phyloP scores from a whole-genome alignment of 371 early-diverging fungal species.

The Saksenaea vasiformis region DNA sequence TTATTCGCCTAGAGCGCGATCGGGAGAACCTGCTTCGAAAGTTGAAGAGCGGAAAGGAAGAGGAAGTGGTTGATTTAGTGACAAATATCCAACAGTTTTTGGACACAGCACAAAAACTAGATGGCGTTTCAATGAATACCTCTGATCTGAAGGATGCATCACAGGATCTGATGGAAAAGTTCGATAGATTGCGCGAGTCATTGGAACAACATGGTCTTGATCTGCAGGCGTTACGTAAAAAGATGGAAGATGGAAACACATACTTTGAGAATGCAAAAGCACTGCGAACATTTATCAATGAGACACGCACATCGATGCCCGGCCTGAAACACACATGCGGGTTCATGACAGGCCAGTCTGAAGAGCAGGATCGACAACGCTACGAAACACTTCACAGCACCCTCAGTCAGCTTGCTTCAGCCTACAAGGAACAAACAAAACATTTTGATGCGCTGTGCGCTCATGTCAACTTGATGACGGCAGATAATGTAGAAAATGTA shows the following conservation, averaged over 20 bases:
- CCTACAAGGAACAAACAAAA: slow-evolving; percentile 17
- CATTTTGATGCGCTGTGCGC: slow-evolving; percentile 26
- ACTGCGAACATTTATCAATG: slow-evolving; percentile 23
- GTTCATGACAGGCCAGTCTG: slow-evolving; percentile 48
- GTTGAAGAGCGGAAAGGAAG: slow-evolving; percentile 35
- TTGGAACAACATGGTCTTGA: slow-evolving; percentile 30
- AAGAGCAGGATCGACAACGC: slow-evolving; percentile 39
- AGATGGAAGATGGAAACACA: slow-evolving; percentile 41
- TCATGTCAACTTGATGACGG: slow-evolving; percentile 18
- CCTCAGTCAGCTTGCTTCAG: slow-evolving; percentile 11
- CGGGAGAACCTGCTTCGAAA: slow-evolving; percentile 18
- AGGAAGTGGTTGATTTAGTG: slow-evolving; percentile 38
- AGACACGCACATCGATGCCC: slow-evolving; percentile 38
- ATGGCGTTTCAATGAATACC: slow-evolving; percentile 18
- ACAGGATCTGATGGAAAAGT: slow-evolving; percentile 27
- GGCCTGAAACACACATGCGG: slow-evolving; percentile 44
- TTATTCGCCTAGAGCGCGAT: slow-evolving; percentile 33
- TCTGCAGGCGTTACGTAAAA: slow-evolving; percentile 27
- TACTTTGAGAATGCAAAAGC: slow-evolving; percentile 30
- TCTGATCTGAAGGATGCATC: slow-evolving; percentile 25
- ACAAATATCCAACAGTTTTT: slow-evolving; percentile 31
- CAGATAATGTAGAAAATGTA: slow-evolving; percentile 22
- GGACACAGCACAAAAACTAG: slow-evolving; percentile 22
- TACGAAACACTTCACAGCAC: slow-evolving; percentile 25
- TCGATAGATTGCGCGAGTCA: slow-evolving; percentile 33